These are phyloP conservation scores for Pistacia vera DNA, from an alignment of 345 rosid species.

Conservation along the genomic window DNA sequence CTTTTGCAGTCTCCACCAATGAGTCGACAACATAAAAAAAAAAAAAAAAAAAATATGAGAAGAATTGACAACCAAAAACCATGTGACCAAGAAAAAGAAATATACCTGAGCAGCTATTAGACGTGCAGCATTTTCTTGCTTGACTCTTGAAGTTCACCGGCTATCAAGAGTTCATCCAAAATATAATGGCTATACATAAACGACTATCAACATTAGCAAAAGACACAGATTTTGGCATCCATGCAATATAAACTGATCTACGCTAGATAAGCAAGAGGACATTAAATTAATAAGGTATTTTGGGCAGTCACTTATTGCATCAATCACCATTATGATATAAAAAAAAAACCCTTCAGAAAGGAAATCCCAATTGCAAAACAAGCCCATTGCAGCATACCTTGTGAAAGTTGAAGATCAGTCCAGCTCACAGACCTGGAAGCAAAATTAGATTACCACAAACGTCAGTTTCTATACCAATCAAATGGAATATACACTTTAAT, in stretches of 20 bases:
- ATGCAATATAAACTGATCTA: too few species aligned
- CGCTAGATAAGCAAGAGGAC: too few species aligned
- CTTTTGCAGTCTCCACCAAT: constrained; percentile 94
- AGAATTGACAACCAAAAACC: constrained; percentile 6
- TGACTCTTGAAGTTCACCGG: constrained; percentile 95
- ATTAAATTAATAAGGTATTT: background rate
- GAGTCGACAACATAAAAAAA: constrained; percentile 50
- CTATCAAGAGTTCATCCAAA: constrained; percentile 89
- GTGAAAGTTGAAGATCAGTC: constrained; percentile 96
- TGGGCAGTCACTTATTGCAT: constrained; percentile 4
- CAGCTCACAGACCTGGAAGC: constrained; percentile 82
- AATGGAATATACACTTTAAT: background rate
- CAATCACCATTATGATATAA: background rate
- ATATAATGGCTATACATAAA: constrained; percentile 64
- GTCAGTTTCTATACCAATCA: background rate
- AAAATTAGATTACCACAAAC: constrained; percentile 3
- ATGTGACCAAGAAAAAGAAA: constrained; percentile 3
- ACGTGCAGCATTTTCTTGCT: constrained; percentile 96
- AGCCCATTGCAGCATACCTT: constrained; percentile 52
- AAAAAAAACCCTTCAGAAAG: background rate
- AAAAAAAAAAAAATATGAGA: background rate
- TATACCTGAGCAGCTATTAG: constrained; percentile 84
- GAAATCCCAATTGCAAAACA: background rate
- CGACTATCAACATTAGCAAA: constrained; percentile 17
- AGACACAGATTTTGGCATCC: constrained; percentile 6